Percentiles rank a stretch among this genome's conserved stretches.
phyloP scores from a whole-genome alignment of 2,329 filamentous ascomycete genomes.

The Didymella lethalis region DNA sequence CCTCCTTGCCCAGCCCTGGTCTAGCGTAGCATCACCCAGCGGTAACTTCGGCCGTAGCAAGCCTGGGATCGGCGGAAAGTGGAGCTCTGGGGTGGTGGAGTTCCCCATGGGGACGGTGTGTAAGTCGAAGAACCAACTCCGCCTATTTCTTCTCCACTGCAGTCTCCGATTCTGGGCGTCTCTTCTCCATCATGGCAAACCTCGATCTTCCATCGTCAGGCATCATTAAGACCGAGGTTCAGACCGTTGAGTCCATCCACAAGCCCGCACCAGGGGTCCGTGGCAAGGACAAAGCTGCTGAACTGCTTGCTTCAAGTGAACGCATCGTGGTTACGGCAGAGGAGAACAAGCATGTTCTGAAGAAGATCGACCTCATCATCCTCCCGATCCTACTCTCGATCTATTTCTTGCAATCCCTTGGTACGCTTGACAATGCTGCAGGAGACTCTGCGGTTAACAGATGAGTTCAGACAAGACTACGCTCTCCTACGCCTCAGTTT shows the following conservation, averaged over 20 bases:
- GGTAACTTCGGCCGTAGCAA: constrained; percentile 31
- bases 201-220: constrained; percentile 20
- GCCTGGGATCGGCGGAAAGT: constrained; percentile 15
- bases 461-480: constrained; percentile 67
- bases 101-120: constrained; percentile 38
- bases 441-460: not conserved
- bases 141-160: constrained; percentile 16
- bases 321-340: constrained; percentile 59
- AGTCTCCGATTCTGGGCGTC: constrained; percentile 9
- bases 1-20: not conserved
- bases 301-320: constrained; percentile 58
- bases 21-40: not conserved
- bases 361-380: constrained; percentile 59
- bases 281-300: constrained; percentile 58
- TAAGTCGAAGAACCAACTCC: constrained; percentile 23
- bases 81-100: constrained; percentile 24
- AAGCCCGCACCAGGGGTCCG: constrained; percentile 25
- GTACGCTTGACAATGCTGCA: not conserved
- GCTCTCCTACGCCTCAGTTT: constrained; percentile 68
- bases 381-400: constrained; percentile 65
- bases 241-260: constrained; percentile 40
- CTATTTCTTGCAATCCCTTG: constrained; percentile 64
- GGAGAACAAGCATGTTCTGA: constrained; percentile 62
- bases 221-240: constrained; percentile 34
- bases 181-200: constrained; percentile 28